Percentiles rank a stretch among this genome's conserved stretches.
These are phyloP conservation scores for Conringia planisiliqua DNA, from an alignment of 345 rosid genomes.

Conservation along the genomic window DNA sequence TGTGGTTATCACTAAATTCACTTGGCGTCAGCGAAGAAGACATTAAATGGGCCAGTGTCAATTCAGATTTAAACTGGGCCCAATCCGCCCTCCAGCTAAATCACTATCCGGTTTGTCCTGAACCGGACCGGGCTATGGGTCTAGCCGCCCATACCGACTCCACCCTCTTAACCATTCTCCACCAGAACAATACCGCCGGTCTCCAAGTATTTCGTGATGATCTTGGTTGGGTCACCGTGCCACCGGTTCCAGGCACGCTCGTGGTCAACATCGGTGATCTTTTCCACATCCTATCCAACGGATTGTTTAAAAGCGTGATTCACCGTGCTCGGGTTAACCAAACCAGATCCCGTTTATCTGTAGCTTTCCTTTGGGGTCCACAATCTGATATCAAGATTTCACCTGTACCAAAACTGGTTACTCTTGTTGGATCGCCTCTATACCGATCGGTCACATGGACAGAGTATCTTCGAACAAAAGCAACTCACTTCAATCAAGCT, in stretches of 20 bases:
- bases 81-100: constrained; percentile 62
- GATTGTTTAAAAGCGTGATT: constrained; percentile 45
- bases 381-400: constrained; percentile 41
- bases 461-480: constrained; percentile 57
- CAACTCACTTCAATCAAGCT: constrained; percentile 50
- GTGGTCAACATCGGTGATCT: constrained; percentile 87
- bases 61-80: constrained; percentile 28
- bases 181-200: constrained; percentile 52
- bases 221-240: constrained; percentile 62
- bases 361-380: constrained; percentile 60
- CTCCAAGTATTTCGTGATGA: constrained; percentile 59
- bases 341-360: constrained; percentile 52
- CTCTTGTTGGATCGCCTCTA: constrained; percentile 25
- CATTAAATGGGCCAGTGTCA: constrained; percentile 34
- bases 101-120: constrained; percentile 78
- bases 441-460: constrained; percentile 51
- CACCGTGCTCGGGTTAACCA: constrained; percentile 68
- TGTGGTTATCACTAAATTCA: constrained; percentile 44
- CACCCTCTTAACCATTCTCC: constrained; percentile 60
- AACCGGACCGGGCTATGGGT: constrained; percentile 69
- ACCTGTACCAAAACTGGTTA: constrained; percentile 40
- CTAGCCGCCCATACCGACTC: constrained; percentile 93
- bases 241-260: constrained; percentile 51
- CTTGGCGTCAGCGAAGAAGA: constrained; percentile 38
- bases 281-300: constrained; percentile 70